Evolutionary conservation across 2,329 filamentous ascomycete genomes (phyloP).

Genomic region (Aspergillus neotritici): DNA sequence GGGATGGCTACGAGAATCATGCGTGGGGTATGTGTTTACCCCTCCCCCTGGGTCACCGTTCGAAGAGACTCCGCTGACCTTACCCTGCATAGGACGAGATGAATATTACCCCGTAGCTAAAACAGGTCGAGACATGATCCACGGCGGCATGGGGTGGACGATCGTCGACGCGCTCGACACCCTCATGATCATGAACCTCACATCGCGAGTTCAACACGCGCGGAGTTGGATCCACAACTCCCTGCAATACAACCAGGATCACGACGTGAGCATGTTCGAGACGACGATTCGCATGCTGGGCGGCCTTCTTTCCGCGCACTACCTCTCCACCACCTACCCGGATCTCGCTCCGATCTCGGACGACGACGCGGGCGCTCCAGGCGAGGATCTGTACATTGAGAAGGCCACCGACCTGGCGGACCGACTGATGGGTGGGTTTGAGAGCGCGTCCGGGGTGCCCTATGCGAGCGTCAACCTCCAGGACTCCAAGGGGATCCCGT

Average conservation of each 20-base stretch:
- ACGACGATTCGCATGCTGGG: slow-evolving; percentile 97
- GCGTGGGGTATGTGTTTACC: slow-evolving; percentile 72
- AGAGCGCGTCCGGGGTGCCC: slow-evolving; percentile 78
- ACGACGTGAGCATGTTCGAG: slow-evolving; percentile 96
- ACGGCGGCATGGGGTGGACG: slow-evolving; percentile 91
- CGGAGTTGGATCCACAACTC: slow-evolving; percentile 80
- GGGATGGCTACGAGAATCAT: slow-evolving; percentile 86
- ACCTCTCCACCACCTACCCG: slow-evolving; percentile 79
- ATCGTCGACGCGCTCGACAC: slow-evolving; percentile 95
- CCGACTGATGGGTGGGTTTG: slow-evolving; percentile 78
- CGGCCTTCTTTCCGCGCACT: slow-evolving; percentile 86
- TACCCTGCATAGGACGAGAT: slow-evolving; percentile 47
- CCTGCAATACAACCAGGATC: slow-evolving; percentile 81
- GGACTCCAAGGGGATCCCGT: slow-evolving; percentile 67
- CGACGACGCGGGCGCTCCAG: slow-evolving; percentile 64
- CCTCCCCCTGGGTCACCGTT: neutral
- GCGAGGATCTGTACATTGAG: slow-evolving; percentile 90
- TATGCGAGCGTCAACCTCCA: slow-evolving; percentile 86
- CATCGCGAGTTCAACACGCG: slow-evolving; percentile 74
- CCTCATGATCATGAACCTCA: slow-evolving; percentile 97
- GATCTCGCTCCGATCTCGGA: slow-evolving; percentile 68
- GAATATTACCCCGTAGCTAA: slow-evolving; percentile 82
- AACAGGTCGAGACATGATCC: slow-evolving; percentile 74
- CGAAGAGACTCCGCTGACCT: slow-evolving; percentile 22
- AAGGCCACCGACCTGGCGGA: slow-evolving; percentile 92